Evolutionary conservation across 2,329 filamentous ascomycete species (phyloP), one percentile per base, ranked within the genome.

Genomic region (Aureobasidium melanogenum): DNA sequence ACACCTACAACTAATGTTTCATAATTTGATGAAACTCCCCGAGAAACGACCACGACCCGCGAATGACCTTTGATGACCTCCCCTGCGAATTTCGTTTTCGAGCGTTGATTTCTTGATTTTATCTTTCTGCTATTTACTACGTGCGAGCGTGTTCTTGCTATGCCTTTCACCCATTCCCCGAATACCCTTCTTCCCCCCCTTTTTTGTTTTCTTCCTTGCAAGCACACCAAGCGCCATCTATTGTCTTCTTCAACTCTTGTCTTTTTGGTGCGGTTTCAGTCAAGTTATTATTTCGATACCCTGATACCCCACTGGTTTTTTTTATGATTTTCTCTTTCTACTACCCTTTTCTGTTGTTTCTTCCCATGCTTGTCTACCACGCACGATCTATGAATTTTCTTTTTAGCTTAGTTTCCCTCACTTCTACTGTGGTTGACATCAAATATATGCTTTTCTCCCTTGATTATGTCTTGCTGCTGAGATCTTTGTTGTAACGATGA

Each of bases 271-370:
- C 24, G 50, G 50, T 56, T 39, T 56, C 52, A 44, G 39, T 56
- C 38, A 44, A 55, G 38, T 56, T 56, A 32, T 41, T 44, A 26
- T 41, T 54, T 54, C 34, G 50, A 54, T 56, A 56, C 52, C 39
- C 52, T 56, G 52, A 56, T 56, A 56, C 52, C 52, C 52, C 52
- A 28, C 52, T 22, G 28, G n/a, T 54, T 41, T 34, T 28, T 39
- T 15, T n/a, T n/a, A n/a, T n/a, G n/a, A n/a, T n/a, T n/a, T n/a
- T n/a, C n/a, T n/a, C n/a, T n/a, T n/a, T n/a, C n/a, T n/a, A n/a
- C n/a, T n/a, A n/a, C n/a, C n/a, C 17, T 55, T 32, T 44, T 19
- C 28, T 43, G 38, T 34, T 44, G 26, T 44, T 36, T 9, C n/a
- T 34, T 14, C 17, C 41, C 15, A n/a, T n/a, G 5, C 12, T 15